Conservation (phyloP, 2,329 filamentous ascomycete species). For the Epichloe amarillans region DNA sequence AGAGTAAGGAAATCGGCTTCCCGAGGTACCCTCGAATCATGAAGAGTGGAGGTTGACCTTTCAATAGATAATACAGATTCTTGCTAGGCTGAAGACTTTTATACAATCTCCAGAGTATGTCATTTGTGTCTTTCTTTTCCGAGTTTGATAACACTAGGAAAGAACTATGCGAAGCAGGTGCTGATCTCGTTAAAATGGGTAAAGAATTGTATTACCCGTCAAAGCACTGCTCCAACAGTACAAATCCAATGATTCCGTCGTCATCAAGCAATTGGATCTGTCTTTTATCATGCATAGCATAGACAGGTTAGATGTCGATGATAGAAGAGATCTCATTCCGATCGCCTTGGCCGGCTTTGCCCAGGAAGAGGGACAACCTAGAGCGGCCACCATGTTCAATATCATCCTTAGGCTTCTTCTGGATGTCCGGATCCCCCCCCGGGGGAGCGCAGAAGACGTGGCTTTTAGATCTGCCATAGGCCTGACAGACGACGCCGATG, state of each 20-base stretch:
- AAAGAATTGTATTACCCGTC: slow-evolving; percentile 66
- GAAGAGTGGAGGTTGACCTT: background rate
- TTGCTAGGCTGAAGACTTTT: slow-evolving; percentile 40
- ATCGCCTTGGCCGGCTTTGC: slow-evolving; percentile 22
- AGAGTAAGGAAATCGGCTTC: slow-evolving; percentile 37
- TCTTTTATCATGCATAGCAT: slow-evolving; percentile 78
- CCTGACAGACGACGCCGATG: slow-evolving; percentile 54
- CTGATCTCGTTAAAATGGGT: background rate
- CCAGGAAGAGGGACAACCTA: slow-evolving; percentile 17
- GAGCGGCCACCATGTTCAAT: slow-evolving; percentile 57
- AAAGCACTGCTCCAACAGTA: slow-evolving; percentile 78
- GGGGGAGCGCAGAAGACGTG: slow-evolving; percentile 67
- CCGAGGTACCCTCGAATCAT: background rate
- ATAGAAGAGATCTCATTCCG: slow-evolving; percentile 62
- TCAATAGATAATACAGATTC: slow-evolving; percentile 35
- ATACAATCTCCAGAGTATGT: slow-evolving; percentile 36
- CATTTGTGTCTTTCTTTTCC: slow-evolving; percentile 6
- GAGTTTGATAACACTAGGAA: background rate
- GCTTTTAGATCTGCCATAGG: slow-evolving; percentile 53
- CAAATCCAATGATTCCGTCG: slow-evolving; percentile 56
- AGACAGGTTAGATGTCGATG: slow-evolving; percentile 34
- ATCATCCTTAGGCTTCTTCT: slow-evolving; percentile 65
- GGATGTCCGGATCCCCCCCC: slow-evolving; percentile 55
- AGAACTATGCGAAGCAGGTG: background rate
- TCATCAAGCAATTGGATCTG: slow-evolving; percentile 81